Conservation (phyloP, 1,284 basidiomycete genomes). For the Puccinia sorghi region DNA sequence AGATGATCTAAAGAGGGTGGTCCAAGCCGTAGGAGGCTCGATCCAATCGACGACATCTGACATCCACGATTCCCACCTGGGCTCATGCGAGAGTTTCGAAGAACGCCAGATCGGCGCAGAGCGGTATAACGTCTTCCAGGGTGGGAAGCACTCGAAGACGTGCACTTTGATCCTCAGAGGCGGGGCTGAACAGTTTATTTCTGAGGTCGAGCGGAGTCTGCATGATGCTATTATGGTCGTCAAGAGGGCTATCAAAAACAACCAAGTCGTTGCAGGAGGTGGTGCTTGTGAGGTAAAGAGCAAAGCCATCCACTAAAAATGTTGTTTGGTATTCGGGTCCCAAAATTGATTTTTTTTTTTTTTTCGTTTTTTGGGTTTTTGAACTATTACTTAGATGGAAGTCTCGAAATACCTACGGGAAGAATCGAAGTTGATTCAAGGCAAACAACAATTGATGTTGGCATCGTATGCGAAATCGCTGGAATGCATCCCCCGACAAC, state of each 20-base stretch:
- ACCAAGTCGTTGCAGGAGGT: conserved; percentile 93
- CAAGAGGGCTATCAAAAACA: conserved; percentile 92
- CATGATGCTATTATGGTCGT: conserved; percentile 99
- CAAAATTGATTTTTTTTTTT: background rate
- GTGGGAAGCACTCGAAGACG: conserved; percentile 89
- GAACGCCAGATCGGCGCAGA: conserved; percentile 97
- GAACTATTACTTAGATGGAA: conserved; percentile 75
- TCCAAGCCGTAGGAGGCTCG: conserved; percentile 91
- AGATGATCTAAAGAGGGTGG: conserved; percentile 88
- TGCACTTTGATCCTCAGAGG: conserved; percentile 95
- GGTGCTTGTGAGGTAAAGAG: conserved; percentile 85
- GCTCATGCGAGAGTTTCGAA: conserved; percentile 85
- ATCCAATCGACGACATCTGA: conserved; percentile 95
- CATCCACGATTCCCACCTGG: conserved; percentile 77
- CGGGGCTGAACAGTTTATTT: conserved; percentile 98
- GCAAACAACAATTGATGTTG: conserved; percentile 93
- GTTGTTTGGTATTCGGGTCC: too few relatives aligned
- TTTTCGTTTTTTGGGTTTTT: too few relatives aligned
- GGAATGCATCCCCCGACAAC: conserved; percentile 95
- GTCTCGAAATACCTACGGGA: conserved; percentile 88
- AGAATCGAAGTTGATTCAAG: conserved; percentile 86
- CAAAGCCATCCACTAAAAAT: background rate
- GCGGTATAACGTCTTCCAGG: conserved; percentile 91
- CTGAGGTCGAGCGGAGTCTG: conserved; percentile 93
- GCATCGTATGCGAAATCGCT: conserved; percentile 95